phyloP scores from a whole-genome alignment of 2,329 filamentous ascomycete species.

The Trichoderma koningiopsis region DNA sequence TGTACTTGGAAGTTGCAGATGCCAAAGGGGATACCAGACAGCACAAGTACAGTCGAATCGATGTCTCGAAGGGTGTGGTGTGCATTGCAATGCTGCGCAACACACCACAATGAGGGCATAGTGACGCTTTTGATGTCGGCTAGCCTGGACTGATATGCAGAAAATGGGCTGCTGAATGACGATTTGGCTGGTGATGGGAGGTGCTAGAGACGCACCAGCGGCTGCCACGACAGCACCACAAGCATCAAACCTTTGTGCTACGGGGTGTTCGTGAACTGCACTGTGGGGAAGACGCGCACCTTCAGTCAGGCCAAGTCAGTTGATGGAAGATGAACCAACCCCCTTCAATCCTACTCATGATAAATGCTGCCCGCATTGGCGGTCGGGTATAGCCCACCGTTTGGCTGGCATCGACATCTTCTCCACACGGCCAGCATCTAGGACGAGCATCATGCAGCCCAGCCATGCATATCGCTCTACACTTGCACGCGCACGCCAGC shows the following conservation, averaged over 20 bases:
- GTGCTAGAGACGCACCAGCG: slow-evolving; percentile 18
- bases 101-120: slow-evolving; percentile 19
- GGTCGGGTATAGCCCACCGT: not conserved
- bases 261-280: slow-evolving; percentile 10
- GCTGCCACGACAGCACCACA: slow-evolving; percentile 19
- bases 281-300: slow-evolving; percentile 10
- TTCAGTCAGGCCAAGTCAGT: slow-evolving; percentile 6
- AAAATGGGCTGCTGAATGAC: slow-evolving; percentile 18
- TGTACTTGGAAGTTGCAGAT: slow-evolving; percentile 13
- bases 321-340: slow-evolving; percentile 13
- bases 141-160: slow-evolving; percentile 10
- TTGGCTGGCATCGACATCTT: slow-evolving; percentile 8
- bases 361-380: slow-evolving; percentile 12
- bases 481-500: slow-evolving; percentile 7
- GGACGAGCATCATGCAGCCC: slow-evolving; percentile 18
- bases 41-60: slow-evolving; percentile 3
- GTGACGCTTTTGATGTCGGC: slow-evolving; percentile 20
- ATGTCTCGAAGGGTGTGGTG: slow-evolving; percentile 8
- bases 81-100: not conserved
- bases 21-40: not conserved
- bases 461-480: slow-evolving; percentile 6
- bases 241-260: slow-evolving; percentile 6
- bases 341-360: slow-evolving; percentile 13
- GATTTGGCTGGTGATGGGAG: slow-evolving; percentile 7
- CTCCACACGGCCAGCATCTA: slow-evolving; percentile 18